Base-by-base conservation (phyloP, 2,329 filamentous ascomycete species). In the Aspergillus thermomutatus region DNA sequence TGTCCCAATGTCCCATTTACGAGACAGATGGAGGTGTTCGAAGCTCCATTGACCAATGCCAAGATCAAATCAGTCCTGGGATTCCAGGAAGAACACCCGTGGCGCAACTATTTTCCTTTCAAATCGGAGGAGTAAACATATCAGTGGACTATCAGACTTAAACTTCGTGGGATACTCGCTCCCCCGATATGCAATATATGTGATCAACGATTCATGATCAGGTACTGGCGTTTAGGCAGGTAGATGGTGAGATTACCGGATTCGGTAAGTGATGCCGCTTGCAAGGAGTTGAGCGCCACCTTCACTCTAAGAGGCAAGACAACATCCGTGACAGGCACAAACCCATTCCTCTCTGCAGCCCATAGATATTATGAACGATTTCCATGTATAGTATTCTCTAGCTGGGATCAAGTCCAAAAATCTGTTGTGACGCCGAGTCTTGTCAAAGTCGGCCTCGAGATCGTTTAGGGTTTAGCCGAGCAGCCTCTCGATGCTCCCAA, bases 1-100 rank as follows among this genome's bases (percentile, higher is more conserved):
- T 80, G 76, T 53, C 83, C 83, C 0, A 72, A 77, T 21, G 80
- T 78, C 14, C 75, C 77, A 1, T 75, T 87, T 46, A 83, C 78
- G 26, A 72, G 83, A 50, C 78, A 84, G 56, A 79, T 87, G 80
- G 83, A 71, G 0, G 79, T 82, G 55, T 82, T 73, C 62, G 85
- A 87, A 69, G 84, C 83, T 2, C 85, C 84, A 26, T 69, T 87
- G 63, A 82, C 79, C 50, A 88, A 87, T 64, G 70, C 74, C 63
- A 87, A 87, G 76, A 83, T 85, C 43, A 78, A 75, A 51, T 79
- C 83, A 47, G 73, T 87, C 52, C 63, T 87, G 54, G 83, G 83
- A 0, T 87, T 85, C 65, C 75, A 77, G 63, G 83, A 87, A 62
- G 75, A 81, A 51, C 83, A 86, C 68, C 60, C 56, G 9, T 69